Conservation (phyloP, 2,329 filamentous ascomycete genomes). For the Colletotrichum sp. region DNA sequence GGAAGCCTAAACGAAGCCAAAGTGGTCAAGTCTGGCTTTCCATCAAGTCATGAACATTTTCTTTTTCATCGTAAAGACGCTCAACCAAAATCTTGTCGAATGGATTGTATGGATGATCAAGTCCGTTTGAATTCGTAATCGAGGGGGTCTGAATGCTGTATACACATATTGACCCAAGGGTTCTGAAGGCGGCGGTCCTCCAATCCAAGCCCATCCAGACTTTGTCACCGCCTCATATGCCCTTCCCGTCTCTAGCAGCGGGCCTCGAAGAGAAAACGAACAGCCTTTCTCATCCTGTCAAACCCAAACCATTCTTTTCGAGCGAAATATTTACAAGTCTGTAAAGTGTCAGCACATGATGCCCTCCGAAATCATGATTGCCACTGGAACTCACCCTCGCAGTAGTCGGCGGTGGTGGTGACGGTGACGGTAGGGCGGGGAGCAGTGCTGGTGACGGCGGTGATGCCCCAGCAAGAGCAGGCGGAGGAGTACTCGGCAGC, state of each 20-base stretch:
- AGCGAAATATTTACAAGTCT: constrained; percentile 13
- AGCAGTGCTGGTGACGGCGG: constrained; percentile 40
- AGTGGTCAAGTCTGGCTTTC: background rate
- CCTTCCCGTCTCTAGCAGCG: background rate
- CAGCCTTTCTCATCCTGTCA: background rate
- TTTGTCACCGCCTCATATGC: background rate
- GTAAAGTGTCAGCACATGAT: background rate
- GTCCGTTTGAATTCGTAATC: constrained; percentile 3
- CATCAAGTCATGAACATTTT: constrained; percentile 12
- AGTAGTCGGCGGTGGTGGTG: constrained; percentile 46
- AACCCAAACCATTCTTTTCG: background rate
- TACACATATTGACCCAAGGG: background rate
- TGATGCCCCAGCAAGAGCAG: constrained; percentile 52
- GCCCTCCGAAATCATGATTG: no score
- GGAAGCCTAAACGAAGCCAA: background rate
- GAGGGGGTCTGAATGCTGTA: background rate
- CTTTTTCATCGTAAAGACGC: background rate
- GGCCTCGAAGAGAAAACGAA: constrained; percentile 5
- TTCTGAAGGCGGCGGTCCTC: background rate
- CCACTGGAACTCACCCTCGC: constrained; percentile 31
- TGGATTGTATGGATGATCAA: background rate
- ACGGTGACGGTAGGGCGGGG: constrained; percentile 44
- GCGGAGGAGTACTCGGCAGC: constrained; percentile 42
- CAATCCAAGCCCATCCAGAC: background rate
- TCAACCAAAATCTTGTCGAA: background rate